These are phyloP conservation scores for Scutellaria galericulata DNA, from an alignment of 257 asterid species.

Conservation along the genomic window DNA sequence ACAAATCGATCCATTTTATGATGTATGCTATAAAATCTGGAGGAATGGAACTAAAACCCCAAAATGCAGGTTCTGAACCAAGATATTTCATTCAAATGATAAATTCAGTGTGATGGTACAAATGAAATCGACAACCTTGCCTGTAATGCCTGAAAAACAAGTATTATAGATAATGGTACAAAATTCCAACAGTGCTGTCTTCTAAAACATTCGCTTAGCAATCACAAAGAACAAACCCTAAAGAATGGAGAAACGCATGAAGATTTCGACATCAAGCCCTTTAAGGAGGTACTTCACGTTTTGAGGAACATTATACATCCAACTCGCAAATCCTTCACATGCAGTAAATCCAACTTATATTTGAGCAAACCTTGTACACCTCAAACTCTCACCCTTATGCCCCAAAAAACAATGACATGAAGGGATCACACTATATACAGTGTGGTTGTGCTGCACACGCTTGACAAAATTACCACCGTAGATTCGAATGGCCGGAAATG, in stretches of 20 bases:
- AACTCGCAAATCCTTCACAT: background rate
- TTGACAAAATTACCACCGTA: constrained; percentile 33
- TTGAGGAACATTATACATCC: constrained; percentile 24
- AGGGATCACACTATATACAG: constrained; percentile 66
- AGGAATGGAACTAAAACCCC: too few relatives aligned
- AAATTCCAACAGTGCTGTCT: background rate
- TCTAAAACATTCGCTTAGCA: constrained; percentile 12
- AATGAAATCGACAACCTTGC: background rate
- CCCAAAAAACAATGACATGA: constrained; percentile 66
- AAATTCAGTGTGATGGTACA: background rate
- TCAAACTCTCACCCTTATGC: constrained; percentile 59
- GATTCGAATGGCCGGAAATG: constrained; percentile 26
- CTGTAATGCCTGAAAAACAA: background rate
- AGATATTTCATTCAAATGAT: background rate
- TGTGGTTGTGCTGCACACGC: constrained; percentile 39
- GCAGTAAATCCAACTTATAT: constrained; percentile 25
- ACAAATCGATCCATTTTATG: too few relatives aligned
- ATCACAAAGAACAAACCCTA: background rate
- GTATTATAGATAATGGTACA: background rate
- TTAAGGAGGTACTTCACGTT: background rate
- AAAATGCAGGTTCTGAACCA: background rate
- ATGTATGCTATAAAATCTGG: too few relatives aligned
- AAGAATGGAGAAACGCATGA: background rate
- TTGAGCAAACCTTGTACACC: constrained; percentile 32
- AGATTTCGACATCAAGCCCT: background rate